Evolutionary conservation across 352 stramenopile genomes (phyloP).

Genomic region (Peronospora tabacina): DNA sequence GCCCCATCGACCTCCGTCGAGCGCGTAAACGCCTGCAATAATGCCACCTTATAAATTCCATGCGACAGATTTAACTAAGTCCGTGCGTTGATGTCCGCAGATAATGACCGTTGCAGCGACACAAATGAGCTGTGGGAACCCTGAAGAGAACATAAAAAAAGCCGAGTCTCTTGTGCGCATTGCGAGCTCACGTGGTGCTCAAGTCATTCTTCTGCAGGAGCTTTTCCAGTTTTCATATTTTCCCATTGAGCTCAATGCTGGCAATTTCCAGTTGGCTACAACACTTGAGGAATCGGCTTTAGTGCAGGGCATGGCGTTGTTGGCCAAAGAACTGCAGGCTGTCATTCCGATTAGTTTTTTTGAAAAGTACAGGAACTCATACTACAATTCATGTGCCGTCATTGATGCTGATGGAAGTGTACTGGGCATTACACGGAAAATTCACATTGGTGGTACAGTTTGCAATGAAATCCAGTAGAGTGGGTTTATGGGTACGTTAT

Average conservation of each 20-base stretch:
- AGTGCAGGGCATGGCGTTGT: constrained; percentile 78
- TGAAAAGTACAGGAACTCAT: constrained; percentile 84
- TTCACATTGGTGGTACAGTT: constrained; percentile 78
- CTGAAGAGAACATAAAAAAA: constrained; percentile 87
- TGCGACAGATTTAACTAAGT: background rate
- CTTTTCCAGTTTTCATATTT: constrained; percentile 90
- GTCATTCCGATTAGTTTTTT: constrained; percentile 91
- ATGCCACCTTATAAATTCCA: background rate
- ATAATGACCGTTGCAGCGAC: constrained; percentile 82
- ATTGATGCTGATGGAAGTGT: constrained; percentile 86
- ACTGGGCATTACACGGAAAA: constrained; percentile 84
- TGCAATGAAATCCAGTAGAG: background rate
- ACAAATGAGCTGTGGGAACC: constrained; percentile 83
- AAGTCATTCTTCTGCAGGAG: constrained; percentile 89
- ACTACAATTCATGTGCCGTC: constrained; percentile 89
- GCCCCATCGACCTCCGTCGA: constrained; percentile 43
- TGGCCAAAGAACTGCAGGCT: constrained; percentile 87
- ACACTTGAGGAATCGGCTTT: constrained; percentile 76
- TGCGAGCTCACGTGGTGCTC: constrained; percentile 75
- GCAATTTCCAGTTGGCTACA: constrained; percentile 86
- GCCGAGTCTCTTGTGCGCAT: constrained; percentile 86
- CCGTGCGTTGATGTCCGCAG: constrained; percentile 16
- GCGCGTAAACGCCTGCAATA: constrained; percentile 24
- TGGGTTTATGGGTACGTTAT: no score
- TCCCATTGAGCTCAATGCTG: constrained; percentile 83